These are phyloP conservation scores for Prunus armeniaca DNA, from an alignment of 306 rosid genomes.

Conservation along the genomic window DNA sequence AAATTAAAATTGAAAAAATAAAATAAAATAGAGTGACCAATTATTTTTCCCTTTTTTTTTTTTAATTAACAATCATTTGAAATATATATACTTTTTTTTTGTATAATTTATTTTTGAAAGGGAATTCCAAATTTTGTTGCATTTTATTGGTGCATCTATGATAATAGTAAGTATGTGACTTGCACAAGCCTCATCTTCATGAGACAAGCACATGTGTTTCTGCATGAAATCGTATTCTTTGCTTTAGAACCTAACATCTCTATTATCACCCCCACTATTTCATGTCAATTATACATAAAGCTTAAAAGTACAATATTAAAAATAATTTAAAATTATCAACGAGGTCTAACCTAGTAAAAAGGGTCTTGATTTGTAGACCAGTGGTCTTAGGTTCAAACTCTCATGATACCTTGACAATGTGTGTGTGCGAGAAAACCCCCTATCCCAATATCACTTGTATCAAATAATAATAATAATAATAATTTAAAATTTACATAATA, in stretches of 20 bases:
- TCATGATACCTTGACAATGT: too few species aligned
- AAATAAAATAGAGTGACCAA: neutral
- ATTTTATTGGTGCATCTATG: neutral
- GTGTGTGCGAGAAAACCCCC: accelerated
- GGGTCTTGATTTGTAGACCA: accelerated
- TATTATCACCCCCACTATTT: neutral
- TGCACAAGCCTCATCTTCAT: neutral
- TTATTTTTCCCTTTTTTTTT: neutral
- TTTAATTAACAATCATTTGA: too few species aligned
- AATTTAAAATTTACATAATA: neutral
- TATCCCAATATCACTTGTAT: too few species aligned
- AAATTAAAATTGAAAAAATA: neutral
- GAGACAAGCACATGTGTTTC: neutral
- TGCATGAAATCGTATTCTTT: neutral
- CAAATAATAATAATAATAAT: too few species aligned
- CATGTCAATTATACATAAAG: too few species aligned
- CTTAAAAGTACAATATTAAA: too few species aligned
- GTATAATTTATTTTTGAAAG: neutral
- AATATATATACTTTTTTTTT: neutral
- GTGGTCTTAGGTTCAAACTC: accelerated
- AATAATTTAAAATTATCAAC: too few species aligned
- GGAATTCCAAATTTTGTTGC: neutral
- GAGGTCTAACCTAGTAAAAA: too few species aligned
- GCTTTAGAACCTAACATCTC: neutral
- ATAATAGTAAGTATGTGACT: neutral